Evolutionary conservation across 805 yeast genomes (phyloP).

Genomic region (Starmerella sp.): DNA sequence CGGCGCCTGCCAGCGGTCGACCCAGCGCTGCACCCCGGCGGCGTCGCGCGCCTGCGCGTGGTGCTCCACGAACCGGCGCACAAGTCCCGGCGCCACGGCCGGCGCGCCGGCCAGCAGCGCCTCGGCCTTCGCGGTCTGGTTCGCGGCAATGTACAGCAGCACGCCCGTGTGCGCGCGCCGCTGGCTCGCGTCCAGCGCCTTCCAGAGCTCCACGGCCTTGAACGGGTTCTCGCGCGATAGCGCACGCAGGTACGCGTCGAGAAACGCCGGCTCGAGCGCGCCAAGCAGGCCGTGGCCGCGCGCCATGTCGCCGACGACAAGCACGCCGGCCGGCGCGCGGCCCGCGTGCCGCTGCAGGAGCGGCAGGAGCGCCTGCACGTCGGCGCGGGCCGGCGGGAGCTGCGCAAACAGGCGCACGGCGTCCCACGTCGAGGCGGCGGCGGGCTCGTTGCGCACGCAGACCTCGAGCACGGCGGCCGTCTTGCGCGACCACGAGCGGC

Average conservation of each 20-base stretch:
- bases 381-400: slow-evolving; percentile 4
- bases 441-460: slow-evolving; percentile 7
- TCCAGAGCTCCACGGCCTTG: slow-evolving; percentile 15
- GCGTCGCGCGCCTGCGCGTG: not conserved
- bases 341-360: slow-evolving; percentile 7
- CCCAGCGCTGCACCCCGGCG: slow-evolving; percentile 8
- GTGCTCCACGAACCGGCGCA: slow-evolving; percentile 4
- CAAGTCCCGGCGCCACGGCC: slow-evolving; percentile 2
- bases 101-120: not conserved
- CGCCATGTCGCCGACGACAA: slow-evolving; percentile 13
- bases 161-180: slow-evolving; percentile 1
- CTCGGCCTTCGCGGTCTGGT: slow-evolving; percentile 11
- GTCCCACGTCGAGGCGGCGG: not conserved
- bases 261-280: not conserved
- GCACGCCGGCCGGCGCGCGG: not conserved
- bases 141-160: slow-evolving; percentile 9
- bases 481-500: slow-evolving; percentile 3
- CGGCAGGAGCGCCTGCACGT: slow-evolving; percentile 8
- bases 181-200: not conserved
- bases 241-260: not conserved
- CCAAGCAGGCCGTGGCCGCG: not conserved
- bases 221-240: slow-evolving; percentile 7
- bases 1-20: slow-evolving; percentile 15
- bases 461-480: slow-evolving; percentile 9
- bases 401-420: slow-evolving; percentile 5